These are phyloP conservation scores for Scleroderma bovista DNA, from an alignment of 768 basidiomycete species.

Conservation along the genomic window DNA sequence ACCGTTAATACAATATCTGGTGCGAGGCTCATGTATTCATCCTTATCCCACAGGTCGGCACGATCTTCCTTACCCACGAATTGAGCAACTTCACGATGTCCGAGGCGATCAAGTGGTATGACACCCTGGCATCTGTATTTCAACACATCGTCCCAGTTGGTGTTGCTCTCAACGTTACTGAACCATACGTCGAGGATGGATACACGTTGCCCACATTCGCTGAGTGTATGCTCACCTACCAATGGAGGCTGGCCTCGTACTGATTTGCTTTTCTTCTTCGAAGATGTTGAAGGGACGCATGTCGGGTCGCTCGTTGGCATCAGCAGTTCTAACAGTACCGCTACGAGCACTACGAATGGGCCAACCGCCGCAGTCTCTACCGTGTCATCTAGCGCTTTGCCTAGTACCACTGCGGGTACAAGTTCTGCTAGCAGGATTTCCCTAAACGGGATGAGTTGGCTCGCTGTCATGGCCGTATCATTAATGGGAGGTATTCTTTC, in stretches of 20 bases:
- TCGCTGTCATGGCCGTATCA: not conserved
- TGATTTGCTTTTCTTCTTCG: not conserved
- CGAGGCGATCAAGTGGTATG: slow-evolving; percentile 47
- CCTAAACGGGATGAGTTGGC: not conserved
- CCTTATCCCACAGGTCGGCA: slow-evolving; percentile 32
- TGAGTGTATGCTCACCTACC: slow-evolving; percentile 6
- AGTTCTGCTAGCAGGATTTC: not conserved
- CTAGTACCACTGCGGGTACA: not conserved
- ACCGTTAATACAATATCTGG: no score
- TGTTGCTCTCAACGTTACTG: slow-evolving; percentile 46
- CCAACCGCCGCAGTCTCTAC: not conserved
- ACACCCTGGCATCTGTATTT: slow-evolving; percentile 40
- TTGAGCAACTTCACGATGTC: slow-evolving; percentile 57
- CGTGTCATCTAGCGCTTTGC: not conserved
- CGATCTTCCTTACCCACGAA: slow-evolving; percentile 55
- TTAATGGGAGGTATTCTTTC: not conserved
- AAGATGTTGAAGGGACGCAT: not conserved
- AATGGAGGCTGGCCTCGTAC: no score
- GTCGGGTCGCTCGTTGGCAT: not conserved
- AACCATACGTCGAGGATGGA: slow-evolving; percentile 48
- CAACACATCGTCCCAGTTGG: slow-evolving; percentile 47
- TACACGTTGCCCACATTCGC: slow-evolving; percentile 28
- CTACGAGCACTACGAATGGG: not conserved
- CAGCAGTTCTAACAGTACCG: not conserved
- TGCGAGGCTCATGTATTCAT: not conserved